Evolutionary conservation across 2,329 filamentous ascomycete species (phyloP).

Genomic region (Fusarium tuaranense): DNA sequence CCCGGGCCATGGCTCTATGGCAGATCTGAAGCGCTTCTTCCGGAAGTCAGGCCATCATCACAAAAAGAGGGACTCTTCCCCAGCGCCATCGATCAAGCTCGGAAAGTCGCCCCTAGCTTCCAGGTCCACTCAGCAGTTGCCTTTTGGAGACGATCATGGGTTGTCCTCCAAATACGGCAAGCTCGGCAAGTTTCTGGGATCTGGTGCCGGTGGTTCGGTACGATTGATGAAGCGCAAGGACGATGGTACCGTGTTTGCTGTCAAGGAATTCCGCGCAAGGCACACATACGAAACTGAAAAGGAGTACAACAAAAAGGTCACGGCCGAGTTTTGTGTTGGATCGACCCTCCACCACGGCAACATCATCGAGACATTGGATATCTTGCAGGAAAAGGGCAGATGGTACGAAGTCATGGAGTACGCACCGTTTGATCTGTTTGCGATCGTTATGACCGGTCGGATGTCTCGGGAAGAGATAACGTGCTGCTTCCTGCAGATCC

Average conservation of each 20-base stretch:
- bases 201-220: conserved; percentile 94
- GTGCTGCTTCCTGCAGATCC: conserved; percentile 92
- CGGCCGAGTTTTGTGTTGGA: conserved; percentile 97
- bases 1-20: conserved; percentile 82
- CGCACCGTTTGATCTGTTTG: conserved; percentile 94
- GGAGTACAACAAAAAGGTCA: conserved; percentile 98
- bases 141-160: conserved; percentile 94
- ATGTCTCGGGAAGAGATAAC: conserved; percentile 93
- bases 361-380: conserved; percentile 97
- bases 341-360: conserved; percentile 98
- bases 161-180: conserved; percentile 94
- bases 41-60: conserved; percentile 79
- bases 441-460: conserved; percentile 98
- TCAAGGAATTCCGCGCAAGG: conserved; percentile 94
- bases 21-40: conserved; percentile 96
- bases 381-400: conserved; percentile 90
- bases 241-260: conserved; percentile 93
- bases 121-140: conserved; percentile 72
- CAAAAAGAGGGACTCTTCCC: conserved; percentile 75
- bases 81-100: conserved; percentile 63
- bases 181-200: conserved; percentile 91
- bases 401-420: conserved; percentile 99
- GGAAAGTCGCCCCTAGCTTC: conserved; percentile 61
- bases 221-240: conserved; percentile 93
- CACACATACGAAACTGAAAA: conserved; percentile 94